Base-by-base conservation (phyloP, 208 protist species). In the Wallacemonas sp. region DNA sequence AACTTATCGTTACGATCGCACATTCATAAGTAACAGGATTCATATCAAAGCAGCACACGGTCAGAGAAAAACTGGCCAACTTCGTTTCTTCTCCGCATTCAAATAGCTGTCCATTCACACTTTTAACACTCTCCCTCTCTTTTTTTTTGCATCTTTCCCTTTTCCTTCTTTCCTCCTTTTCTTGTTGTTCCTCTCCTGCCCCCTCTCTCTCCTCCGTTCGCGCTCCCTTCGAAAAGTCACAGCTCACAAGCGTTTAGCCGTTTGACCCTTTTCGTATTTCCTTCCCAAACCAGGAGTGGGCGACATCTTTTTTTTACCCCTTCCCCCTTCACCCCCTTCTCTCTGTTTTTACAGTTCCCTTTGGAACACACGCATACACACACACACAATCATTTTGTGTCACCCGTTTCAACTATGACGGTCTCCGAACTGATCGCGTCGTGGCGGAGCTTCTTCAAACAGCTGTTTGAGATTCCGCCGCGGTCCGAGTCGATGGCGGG, bases 401-500 rank as follows among this genome's bases (percentile, higher is more conserved):
- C 36, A 17, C 36, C 36, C 36, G 9, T 14, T 41, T 41, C 14
- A 6, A 46, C 38, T 11, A 63, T 63, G 57, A 21, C 17, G 5
- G 36, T 48, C 21, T 32, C 39, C 23, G 57, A 36, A 5, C 34
- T 66, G 12, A 26, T 66, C 17, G 26, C 39, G 49, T 41, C 33
- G 8, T 41, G 48, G 33, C 9, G 21, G 32, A 38, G 19, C 11
- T 48, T 41, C 49, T 56, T 68, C 34, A 68, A 57, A 33, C 16
- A 38, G 23, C 39, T 71, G 21, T 41, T 67, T 48, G n/a, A 39
- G 4, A 61, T 73, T 36, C 68, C 68, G 12, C 57, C 68, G 2
- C 46, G 56, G 43, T 65, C 57, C 5, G 76, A 87, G 57, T 82
- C 76, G 12, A 83, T 83, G 77, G 80, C 71, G 1, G 81, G 84